A percentile compares a stretch with the other conserved stretches of the same genome.
Evolutionary conservation across 352 stramenopile species (phyloP).

Genomic region (Phytophthora colocasiae): DNA sequence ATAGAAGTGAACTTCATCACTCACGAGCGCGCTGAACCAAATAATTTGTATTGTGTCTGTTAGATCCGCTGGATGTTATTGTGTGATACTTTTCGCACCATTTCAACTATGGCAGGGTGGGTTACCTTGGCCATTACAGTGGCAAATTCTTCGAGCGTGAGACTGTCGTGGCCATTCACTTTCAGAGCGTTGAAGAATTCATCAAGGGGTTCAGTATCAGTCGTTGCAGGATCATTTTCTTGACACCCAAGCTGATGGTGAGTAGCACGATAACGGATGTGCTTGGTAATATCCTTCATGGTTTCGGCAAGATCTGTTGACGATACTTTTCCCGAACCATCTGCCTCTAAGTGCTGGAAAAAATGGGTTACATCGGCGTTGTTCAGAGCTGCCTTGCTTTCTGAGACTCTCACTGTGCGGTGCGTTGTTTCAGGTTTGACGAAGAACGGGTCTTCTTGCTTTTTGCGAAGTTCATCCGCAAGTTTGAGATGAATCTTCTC

Average conservation of each 20-base stretch:
- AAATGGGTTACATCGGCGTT: constrained; percentile 32
- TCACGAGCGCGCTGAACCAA: background rate
- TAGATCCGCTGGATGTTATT: constrained; percentile 73
- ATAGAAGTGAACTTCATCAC: constrained; percentile 3
- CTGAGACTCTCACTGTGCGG: no score
- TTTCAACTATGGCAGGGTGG: constrained; percentile 43
- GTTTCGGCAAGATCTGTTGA: constrained; percentile 38
- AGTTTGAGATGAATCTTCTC: constrained; percentile 16
- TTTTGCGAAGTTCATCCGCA: constrained; percentile 21
- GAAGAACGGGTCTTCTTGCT: constrained; percentile 5
- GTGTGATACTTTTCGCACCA: constrained; percentile 57
- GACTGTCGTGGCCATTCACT: constrained; percentile 21
- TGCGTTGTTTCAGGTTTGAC: background rate
- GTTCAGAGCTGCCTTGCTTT: background rate
- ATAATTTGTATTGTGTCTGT: background rate
- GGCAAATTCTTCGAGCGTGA: constrained; percentile 41
- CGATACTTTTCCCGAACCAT: constrained; percentile 63
- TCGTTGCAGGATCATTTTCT: background rate
- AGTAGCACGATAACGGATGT: constrained; percentile 33
- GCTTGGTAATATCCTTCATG: constrained; percentile 52
- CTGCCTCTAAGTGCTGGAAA: constrained; percentile 61
- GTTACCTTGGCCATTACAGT: constrained; percentile 46
- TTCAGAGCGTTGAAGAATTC: constrained; percentile 29
- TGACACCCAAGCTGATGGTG: background rate
- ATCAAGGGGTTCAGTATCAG: constrained; percentile 3